phyloP scores from a whole-genome alignment of 1,284 basidiomycete genomes.

The Bjerkandera adusta region DNA sequence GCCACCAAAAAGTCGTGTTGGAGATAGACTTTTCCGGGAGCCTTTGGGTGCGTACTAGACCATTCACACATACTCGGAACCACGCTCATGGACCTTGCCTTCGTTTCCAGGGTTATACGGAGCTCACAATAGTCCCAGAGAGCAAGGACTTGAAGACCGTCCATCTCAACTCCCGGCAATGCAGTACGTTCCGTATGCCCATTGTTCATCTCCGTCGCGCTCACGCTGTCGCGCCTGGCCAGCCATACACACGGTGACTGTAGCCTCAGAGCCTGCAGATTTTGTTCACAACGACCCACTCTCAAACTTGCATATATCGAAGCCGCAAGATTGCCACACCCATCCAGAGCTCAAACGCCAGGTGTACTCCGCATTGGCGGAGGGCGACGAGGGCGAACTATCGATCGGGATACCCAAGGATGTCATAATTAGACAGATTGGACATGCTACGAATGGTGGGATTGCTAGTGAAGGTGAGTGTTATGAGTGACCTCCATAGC shows the following conservation, averaged over 20 bases:
- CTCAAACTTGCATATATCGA: conserved; percentile 63
- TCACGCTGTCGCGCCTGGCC: conserved; percentile 18
- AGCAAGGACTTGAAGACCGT: conserved; percentile 76
- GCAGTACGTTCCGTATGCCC: conserved; percentile 64
- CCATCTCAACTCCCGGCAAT: conserved; percentile 84
- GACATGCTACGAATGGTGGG: conserved; percentile 40
- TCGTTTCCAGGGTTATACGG: conserved; percentile 88
- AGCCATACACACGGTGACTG: conserved; percentile 76
- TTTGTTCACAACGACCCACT: conserved; percentile 80
- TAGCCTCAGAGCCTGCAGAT: conserved; percentile 66
- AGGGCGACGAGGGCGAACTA: conserved; percentile 91
- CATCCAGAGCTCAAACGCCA: conserved; percentile 95
- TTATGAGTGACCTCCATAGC: conserved; percentile 2
- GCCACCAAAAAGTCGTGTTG: conserved; percentile 89
- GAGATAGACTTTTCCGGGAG: conserved; percentile 84
- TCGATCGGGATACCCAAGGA: conserved; percentile 88
- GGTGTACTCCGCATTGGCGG: conserved; percentile 86
- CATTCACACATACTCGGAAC: no score
- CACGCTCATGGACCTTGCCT: no score
- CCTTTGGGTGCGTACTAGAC: conserved; percentile 71
- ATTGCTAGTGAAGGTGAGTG: conserved; percentile 46
- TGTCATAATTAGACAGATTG: conserved; percentile 66
- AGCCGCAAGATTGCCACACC: conserved; percentile 80
- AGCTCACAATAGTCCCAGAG: conserved; percentile 83
- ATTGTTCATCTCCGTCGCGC: no score